These are phyloP conservation scores for Colletotrichum agaves DNA, from an alignment of 2,329 filamentous ascomycete genomes.

Conservation along the genomic window DNA sequence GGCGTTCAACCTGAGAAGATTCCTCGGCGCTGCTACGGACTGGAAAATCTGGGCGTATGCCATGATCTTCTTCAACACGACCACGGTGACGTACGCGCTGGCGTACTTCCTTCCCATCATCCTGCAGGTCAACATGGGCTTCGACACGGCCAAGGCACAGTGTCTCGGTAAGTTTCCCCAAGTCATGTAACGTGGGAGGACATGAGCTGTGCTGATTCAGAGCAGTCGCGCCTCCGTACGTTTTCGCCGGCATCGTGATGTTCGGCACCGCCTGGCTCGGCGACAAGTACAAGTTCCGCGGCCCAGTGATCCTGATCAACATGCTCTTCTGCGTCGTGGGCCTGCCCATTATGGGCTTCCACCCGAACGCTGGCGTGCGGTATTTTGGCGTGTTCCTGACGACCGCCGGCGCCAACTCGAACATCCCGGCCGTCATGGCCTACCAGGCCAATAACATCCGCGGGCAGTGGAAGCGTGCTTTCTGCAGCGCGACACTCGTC, in stretches of 20 bases:
- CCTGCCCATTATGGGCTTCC: slow-evolving; percentile 78
- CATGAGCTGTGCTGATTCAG: background rate
- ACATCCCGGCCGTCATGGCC: slow-evolving; percentile 78
- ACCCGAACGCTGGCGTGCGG: slow-evolving; percentile 63
- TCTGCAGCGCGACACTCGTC: slow-evolving; percentile 80
- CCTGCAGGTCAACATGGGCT: slow-evolving; percentile 71
- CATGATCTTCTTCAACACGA: slow-evolving; percentile 71
- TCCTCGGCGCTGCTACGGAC: slow-evolving; percentile 60
- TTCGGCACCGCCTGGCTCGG: slow-evolving; percentile 69
- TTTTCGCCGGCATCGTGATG: slow-evolving; percentile 72
- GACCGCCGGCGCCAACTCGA: slow-evolving; percentile 81
- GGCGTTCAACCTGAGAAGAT: slow-evolving; percentile 59
- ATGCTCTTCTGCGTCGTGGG: slow-evolving; percentile 74
- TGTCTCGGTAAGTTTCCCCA: slow-evolving; percentile 59
- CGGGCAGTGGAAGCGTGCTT: slow-evolving; percentile 88
- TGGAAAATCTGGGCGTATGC: slow-evolving; percentile 72
- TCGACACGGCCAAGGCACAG: slow-evolving; percentile 71
- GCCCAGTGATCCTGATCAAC: slow-evolving; percentile 74
- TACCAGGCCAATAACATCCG: slow-evolving; percentile 91
- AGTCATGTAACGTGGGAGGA: background rate
- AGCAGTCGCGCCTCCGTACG: slow-evolving; percentile 73
- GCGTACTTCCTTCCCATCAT: slow-evolving; percentile 85
- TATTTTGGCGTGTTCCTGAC: slow-evolving; percentile 82
- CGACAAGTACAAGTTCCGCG: slow-evolving; percentile 74
- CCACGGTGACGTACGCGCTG: slow-evolving; percentile 79